Evolutionary conservation across 2,329 filamentous ascomycete genomes (phyloP).

Genomic region (Aspergillus quadrilineatus): DNA sequence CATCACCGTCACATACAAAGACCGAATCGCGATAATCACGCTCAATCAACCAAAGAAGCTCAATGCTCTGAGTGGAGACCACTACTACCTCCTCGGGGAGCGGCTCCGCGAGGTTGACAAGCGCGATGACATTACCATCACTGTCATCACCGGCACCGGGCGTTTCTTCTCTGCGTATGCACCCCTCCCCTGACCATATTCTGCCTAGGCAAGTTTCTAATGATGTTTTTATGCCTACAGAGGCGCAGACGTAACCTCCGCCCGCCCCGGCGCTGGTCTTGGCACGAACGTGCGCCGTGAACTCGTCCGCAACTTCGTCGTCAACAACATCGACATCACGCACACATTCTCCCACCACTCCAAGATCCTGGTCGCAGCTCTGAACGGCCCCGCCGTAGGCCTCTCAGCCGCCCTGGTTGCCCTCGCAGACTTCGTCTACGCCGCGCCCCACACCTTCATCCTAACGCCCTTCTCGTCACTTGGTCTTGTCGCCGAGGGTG

Average conservation of each 20-base stretch:
- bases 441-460: constrained; percentile 74
- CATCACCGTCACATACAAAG: constrained; percentile 62
- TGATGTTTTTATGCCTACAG: constrained; percentile 43
- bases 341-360: constrained; percentile 89
- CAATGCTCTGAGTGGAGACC: constrained; percentile 70
- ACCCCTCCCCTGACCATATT: background rate
- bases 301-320: constrained; percentile 70
- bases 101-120: constrained; percentile 74
- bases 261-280: constrained; percentile 44
- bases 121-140: constrained; percentile 78
- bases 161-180: constrained; percentile 80
- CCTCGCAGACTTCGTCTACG: constrained; percentile 91
- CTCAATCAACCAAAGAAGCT: constrained; percentile 84
- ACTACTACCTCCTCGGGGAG: constrained; percentile 75
- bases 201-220: background rate
- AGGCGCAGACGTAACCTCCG: constrained; percentile 72
- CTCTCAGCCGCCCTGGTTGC: constrained; percentile 80
- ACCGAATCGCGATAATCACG: constrained; percentile 77
- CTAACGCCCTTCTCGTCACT: constrained; percentile 89
- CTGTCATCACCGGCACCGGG: constrained; percentile 78
- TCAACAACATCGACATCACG: constrained; percentile 85
- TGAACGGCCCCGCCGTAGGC: constrained; percentile 89
- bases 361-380: constrained; percentile 85
- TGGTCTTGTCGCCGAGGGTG: constrained; percentile 87
- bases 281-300: constrained; percentile 50